These are phyloP conservation scores for Aspergillus brasiliensis DNA, from an alignment of 2,329 filamentous ascomycete species.

Conservation along the genomic window DNA sequence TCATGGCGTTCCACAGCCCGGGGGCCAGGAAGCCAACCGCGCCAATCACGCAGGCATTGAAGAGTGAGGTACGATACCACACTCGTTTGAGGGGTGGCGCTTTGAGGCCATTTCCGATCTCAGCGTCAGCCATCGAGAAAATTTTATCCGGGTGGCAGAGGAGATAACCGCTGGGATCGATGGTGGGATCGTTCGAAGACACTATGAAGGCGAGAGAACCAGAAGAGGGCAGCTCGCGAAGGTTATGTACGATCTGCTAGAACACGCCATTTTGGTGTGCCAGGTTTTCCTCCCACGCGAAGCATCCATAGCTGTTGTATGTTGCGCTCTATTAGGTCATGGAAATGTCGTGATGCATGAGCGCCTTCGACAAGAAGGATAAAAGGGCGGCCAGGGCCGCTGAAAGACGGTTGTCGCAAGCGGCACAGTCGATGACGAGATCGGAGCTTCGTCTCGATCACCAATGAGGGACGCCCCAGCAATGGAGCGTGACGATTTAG, in stretches of 20 bases:
- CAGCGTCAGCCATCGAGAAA: neutral
- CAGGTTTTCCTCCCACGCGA: neutral
- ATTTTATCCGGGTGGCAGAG: too few relatives aligned
- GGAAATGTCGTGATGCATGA: neutral
- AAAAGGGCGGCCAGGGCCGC: neutral
- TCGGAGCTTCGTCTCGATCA: neutral
- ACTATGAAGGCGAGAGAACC: neutral
- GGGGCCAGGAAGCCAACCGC: constrained; percentile 53
- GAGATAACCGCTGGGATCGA: neutral
- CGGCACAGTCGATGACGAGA: neutral
- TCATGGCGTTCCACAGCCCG: constrained; percentile 59
- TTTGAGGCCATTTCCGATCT: neutral
- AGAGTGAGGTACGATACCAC: constrained; percentile 57
- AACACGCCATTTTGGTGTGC: neutral
- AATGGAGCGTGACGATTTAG: neutral
- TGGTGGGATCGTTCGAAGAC: neutral
- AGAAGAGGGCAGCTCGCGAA: neutral
- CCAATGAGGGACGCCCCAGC: neutral
- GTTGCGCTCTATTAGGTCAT: neutral
- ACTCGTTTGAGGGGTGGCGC: constrained; percentile 12
- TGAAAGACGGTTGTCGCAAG: neutral
- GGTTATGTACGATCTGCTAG: neutral
- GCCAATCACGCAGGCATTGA: constrained; percentile 58
- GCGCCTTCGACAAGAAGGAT: neutral
- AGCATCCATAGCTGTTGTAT: neutral